These are phyloP conservation scores for Musa acuminata DNA, from an alignment of 176 grass and related monocot species.

Conservation along the genomic window DNA sequence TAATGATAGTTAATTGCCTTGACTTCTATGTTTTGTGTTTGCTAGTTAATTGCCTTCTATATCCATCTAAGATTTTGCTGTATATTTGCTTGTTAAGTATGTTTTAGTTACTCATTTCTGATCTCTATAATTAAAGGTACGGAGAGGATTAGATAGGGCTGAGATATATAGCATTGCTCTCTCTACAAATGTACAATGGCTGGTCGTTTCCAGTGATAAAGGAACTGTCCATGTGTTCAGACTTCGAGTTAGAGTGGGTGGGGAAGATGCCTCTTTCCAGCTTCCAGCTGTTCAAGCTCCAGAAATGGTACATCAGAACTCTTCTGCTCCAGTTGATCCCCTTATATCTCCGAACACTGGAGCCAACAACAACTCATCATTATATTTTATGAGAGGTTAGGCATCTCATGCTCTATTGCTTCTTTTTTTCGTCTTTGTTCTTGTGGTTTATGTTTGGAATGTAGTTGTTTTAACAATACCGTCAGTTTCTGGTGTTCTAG, in stretches of 20 bases:
- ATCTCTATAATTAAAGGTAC: conserved; percentile 38
- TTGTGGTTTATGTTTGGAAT: background rate
- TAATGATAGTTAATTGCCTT: background rate
- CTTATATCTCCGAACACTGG: conserved; percentile 64
- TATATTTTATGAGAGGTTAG: conserved; percentile 82
- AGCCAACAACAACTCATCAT: conserved; percentile 66
- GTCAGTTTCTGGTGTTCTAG: background rate
- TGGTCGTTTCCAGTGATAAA: conserved; percentile 85
- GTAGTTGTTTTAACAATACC: background rate
- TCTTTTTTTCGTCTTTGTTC: conserved; percentile 17
- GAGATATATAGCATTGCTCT: conserved; percentile 84
- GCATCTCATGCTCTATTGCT: background rate
- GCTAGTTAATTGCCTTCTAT: background rate
- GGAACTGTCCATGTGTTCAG: conserved; percentile 86
- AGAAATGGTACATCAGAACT: conserved; percentile 56
- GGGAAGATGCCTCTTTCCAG: conserved; percentile 48
- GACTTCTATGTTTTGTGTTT: background rate
- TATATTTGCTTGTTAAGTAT: conserved; percentile 5
- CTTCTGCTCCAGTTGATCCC: conserved; percentile 52
- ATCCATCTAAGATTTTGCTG: conserved; percentile 1
- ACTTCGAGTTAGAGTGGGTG: conserved; percentile 70
- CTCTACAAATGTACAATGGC: conserved; percentile 77
- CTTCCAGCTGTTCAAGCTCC: conserved; percentile 41
- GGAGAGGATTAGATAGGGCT: conserved; percentile 77
- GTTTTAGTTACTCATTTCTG: conserved; percentile 23